Evolutionary conservation across 1,139 yeast genomes (phyloP), one percentile per base, ranked within the genome.

Genomic region (Debaryomycetaceae sp.): DNA sequence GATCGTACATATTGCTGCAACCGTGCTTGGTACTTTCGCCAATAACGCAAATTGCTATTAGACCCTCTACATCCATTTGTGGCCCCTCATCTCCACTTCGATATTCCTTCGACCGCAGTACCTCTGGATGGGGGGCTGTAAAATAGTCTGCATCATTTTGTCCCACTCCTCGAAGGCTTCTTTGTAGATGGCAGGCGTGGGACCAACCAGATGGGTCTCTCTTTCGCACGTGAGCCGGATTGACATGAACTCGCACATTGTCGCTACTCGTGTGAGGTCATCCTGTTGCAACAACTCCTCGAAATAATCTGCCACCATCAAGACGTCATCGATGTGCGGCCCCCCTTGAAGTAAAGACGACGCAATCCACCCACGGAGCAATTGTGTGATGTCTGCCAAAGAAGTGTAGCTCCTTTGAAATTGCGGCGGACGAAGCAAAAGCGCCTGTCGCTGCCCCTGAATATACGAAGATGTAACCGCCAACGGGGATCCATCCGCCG

Each of bases 241-340:
- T 16, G 39, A 34, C 2, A 65, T 39, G 14, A 33, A 30, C 2
- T 43, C 38, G 3, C 60, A 32, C 25, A 65, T 37, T 15, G 47
- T 39, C 8, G 51, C 14, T 23, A 58, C 44, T 19, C 60, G 38
- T n/a, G 42, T 38, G 2, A 51, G 25, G 23, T 49, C 45, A 9
- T 44, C 43, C 23, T 44, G 47, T 2, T 35, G 28, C 15, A 53
- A 34, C 23, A 63, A 39, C 11, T 35, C 38, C 13, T 34, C 28
- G 7, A 65, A 29, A 39, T 58, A 63, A 1, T 36, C 38, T 1
- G 39, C 47, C 36, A 76, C 71, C 9, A 65, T 43, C 1, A 43
- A 41, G 3, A 77, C 53, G 44, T 82, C 91, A 21, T 71, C 80
- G 3, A 43, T 45, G 44, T 77, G 80, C 0, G 89, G 88, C 0